These are phyloP conservation scores for Pseudogymnoascus sp. DNA, from an alignment of 2,329 filamentous ascomycete genomes.

Conservation along the genomic window DNA sequence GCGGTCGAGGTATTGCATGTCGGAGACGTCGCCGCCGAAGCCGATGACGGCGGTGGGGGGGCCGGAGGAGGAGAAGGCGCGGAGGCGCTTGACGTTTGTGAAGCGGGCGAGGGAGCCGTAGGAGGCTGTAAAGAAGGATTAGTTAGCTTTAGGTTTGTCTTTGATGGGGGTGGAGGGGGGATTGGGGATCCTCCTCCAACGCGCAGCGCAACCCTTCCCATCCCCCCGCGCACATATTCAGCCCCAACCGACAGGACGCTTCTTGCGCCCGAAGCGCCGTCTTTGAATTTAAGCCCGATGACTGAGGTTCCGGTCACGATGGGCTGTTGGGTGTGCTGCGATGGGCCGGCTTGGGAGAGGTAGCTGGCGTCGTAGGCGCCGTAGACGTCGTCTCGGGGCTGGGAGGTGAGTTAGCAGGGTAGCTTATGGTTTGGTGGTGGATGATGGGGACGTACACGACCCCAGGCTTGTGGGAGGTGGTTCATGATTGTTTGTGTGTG, in stretches of 20 bases:
- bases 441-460: slow-evolving; percentile 48
- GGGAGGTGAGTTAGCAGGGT: slow-evolving; percentile 30
- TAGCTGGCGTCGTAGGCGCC: slow-evolving; percentile 85
- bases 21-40: slow-evolving; percentile 93
- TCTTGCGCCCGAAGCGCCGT: slow-evolving; percentile 79
- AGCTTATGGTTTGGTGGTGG: slow-evolving; percentile 9
- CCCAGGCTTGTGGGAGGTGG: slow-evolving; percentile 66
- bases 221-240: not conserved
- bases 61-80: slow-evolving; percentile 66
- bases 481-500: slow-evolving; percentile 44
- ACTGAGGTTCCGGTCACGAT: slow-evolving; percentile 97
- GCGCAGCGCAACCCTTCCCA: slow-evolving; percentile 21
- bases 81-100: slow-evolving; percentile 91
- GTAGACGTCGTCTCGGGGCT: slow-evolving; percentile 98
- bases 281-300: slow-evolving; percentile 88
- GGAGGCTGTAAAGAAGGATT: slow-evolving; percentile 54
- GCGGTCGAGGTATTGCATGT: slow-evolving; percentile 98
- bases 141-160: slow-evolving; percentile 12
- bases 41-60: slow-evolving; percentile 64
- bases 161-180: slow-evolving; percentile 14
- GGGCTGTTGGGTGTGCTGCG: slow-evolving; percentile 81
- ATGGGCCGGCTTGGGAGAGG: slow-evolving; percentile 61
- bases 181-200: slow-evolving; percentile 20
- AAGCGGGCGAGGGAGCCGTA: slow-evolving; percentile 97
- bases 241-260: slow-evolving; percentile 48